Evolutionary conservation across 768 basidiomycete species (phyloP), one percentile per base, ranked within the genome.

Genomic region (Mycena kentingensis): DNA sequence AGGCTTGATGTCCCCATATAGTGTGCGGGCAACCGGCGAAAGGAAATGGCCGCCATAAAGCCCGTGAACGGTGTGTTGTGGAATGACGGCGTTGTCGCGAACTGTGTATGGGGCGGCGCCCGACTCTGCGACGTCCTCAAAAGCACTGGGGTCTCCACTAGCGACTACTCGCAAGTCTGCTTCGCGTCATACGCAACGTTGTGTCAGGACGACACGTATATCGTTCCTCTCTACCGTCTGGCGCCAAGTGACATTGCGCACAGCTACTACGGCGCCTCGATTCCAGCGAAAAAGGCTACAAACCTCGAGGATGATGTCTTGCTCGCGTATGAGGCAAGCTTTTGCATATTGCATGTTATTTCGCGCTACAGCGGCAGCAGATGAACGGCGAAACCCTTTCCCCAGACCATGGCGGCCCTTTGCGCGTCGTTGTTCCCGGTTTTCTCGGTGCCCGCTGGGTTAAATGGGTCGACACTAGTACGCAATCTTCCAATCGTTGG

Each of bases 391-490:
- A 80, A 51, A 71, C 77, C 0, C 68, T 88, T 16, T 74, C 77
- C 13, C 69, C 84, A 1, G 80, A 83, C 49, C 85, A 84, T 41
- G 87, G 87, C 1, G 84, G 77, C 5, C 86, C 86, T 3, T 59
- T 89, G 22, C 81, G 87, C n/a, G 67, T 85, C 7, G 78, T 88
- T 34, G 82, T 83, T 1, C 87, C 87, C 0, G 87, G 87, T 3
- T 79, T 77, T 59, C 72, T 81, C 15, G 87, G 87, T 5, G 87
- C 84, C 26, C 79, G 87, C 11, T 87, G 85, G 84, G 85, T 87
- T 7, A 88, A 89, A 72, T 89, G 87, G 87, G 71, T 87, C 0
- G 83, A 86, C 60, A 79, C 72, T 1, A 81, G n/a, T n/a, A n/a
- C n/a, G n/a, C n/a, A n/a, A n/a, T n/a, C n/a, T n/a, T n/a, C n/a